A percentile compares a stretch with the other conserved stretches of the same genome.
These are phyloP conservation scores for Powellomyces hirtus DNA, from an alignment of 192 early-diverging fungal species.

Conservation along the genomic window DNA sequence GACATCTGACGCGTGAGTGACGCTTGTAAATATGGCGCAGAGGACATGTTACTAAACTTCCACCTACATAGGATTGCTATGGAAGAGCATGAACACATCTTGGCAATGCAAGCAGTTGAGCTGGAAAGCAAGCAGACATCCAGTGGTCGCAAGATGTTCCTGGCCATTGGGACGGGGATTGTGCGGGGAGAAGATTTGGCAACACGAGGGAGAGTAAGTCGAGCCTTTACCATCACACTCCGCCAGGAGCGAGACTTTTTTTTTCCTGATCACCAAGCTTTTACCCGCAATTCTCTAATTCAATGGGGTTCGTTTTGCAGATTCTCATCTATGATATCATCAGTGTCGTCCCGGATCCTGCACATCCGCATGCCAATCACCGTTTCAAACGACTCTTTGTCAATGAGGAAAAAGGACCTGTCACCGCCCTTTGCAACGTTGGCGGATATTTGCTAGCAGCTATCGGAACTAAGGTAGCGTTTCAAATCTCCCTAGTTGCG, in stretches of 20 bases:
- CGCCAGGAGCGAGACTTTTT: not conserved
- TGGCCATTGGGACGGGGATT: constrained; percentile 85
- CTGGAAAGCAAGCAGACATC: constrained; percentile 83
- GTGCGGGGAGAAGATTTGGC: constrained; percentile 89
- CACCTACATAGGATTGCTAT: constrained; percentile 49
- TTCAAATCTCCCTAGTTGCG: no score
- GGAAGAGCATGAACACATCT: constrained; percentile 81
- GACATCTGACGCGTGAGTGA: constrained; percentile 71
- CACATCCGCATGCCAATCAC: constrained; percentile 91
- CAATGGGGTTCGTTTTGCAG: constrained; percentile 41
- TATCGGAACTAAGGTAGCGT: constrained; percentile 84
- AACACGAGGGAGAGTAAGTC: constrained; percentile 74
- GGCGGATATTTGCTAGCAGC: constrained; percentile 86
- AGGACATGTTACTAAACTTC: not conserved
- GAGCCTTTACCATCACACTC: not conserved
- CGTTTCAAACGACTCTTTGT: constrained; percentile 80
- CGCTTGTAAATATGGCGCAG: not conserved
- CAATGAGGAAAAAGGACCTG: constrained; percentile 83
- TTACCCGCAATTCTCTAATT: no score
- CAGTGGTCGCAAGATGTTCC: constrained; percentile 78
- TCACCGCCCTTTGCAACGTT: constrained; percentile 80
- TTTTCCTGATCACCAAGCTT: no score
- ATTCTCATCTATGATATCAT: constrained; percentile 92
- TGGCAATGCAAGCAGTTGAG: constrained; percentile 70
- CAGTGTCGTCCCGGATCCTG: constrained; percentile 94